A percentile compares a stretch with the other conserved stretches of the same genome.
Conservation (phyloP, 2,329 filamentous ascomycete genomes). For the Rhinocladiella mackenziei region DNA sequence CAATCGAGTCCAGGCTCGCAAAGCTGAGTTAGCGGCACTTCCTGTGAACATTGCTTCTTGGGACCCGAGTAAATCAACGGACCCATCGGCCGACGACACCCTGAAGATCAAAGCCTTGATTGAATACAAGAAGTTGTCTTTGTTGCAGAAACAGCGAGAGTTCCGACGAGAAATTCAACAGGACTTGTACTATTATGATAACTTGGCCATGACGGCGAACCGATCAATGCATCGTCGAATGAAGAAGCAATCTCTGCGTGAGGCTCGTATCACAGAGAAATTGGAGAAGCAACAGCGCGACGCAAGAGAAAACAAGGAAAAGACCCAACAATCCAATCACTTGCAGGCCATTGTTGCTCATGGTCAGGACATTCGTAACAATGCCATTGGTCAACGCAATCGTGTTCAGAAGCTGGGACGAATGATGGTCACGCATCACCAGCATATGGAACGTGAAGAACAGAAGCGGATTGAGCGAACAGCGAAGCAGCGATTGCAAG, state of each 20-base stretch:
- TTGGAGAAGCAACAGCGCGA: conserved; percentile 98
- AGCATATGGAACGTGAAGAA: conserved; percentile 97
- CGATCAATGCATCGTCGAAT: conserved; percentile 83
- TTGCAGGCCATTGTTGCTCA: conserved; percentile 81
- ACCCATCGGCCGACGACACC: conserved; percentile 70
- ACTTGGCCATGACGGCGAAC: conserved; percentile 95
- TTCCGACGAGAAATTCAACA: conserved; percentile 82
- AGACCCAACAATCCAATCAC: conserved; percentile 94
- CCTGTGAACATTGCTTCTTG: conserved; percentile 83
- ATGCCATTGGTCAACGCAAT: conserved; percentile 62
- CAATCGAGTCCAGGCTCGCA: conserved; percentile 82
- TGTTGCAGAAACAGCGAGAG: conserved; percentile 83
- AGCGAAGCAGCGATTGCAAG: conserved; percentile 98
- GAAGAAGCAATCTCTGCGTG: conserved; percentile 94
- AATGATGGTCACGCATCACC: conserved; percentile 83
- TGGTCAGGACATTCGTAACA: conserved; percentile 69
- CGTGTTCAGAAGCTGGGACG: conserved; percentile 83
- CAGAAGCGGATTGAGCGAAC: conserved; percentile 97
- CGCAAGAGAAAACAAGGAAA: conserved; percentile 90
- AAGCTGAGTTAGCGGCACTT: conserved; percentile 75
- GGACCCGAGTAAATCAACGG: conserved; percentile 69
- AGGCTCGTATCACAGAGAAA: conserved; percentile 96
- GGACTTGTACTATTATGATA: conserved; percentile 93
- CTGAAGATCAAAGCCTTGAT: conserved; percentile 87
- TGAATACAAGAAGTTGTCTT: conserved; percentile 84